Base-by-base conservation (phyloP, 352 stramenopile species). In the Globisporangium viniferum region DNA sequence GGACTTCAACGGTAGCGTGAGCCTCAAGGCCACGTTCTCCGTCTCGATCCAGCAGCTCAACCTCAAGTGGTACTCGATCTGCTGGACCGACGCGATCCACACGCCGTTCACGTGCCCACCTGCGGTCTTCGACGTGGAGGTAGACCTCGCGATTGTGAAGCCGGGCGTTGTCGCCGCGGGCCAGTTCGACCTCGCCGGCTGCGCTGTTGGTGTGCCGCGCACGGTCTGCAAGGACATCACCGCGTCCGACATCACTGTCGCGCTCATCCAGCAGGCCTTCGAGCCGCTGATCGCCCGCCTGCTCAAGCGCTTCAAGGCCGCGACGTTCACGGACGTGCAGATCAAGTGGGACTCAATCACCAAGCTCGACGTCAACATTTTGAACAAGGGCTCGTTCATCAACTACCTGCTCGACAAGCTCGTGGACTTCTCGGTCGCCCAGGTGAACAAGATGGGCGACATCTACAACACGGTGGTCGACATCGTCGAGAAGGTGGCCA, bases 391-490 rank as follows among this genome's bases (percentile, higher is more conserved):
- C 64, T 66, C 74, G 39, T 73, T 88, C 62, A 66, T 87, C 62
- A 74, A 71, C 27, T 72, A 77, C 63, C 68, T 90, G 59, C 74
- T 74, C 61, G 84, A 87, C 72, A 55, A 65, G 49, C 72, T 89
- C 55, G 66, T 86, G 14, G 59, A 75, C 59, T 86, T 89, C 67
- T 84, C 73, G 29, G 77, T 76, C 18, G 69, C 76, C 18, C 67
- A 80, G 59, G 54, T 88, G 60, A 90, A 90, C 80, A 87, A 88
- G 76, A 90, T 88, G 79, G 77, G 76, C 63, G 72, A 82, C 66
- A 66, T 79, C 39, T 88, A 88, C 77, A 84, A 75, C 14, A 72
- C 67, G n/a, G 73, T 81, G 60, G 80, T 80, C 54, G 39, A 71
- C 4, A 64, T 82, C 39, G 65, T 75, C 44, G 64, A 85, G 59